Percentiles rank a stretch among this genome's conserved stretches.
These are phyloP conservation scores for Hypomontagnella submonticulosa DNA, from an alignment of 495 filamentous ascomycete species.

Conservation along the genomic window DNA sequence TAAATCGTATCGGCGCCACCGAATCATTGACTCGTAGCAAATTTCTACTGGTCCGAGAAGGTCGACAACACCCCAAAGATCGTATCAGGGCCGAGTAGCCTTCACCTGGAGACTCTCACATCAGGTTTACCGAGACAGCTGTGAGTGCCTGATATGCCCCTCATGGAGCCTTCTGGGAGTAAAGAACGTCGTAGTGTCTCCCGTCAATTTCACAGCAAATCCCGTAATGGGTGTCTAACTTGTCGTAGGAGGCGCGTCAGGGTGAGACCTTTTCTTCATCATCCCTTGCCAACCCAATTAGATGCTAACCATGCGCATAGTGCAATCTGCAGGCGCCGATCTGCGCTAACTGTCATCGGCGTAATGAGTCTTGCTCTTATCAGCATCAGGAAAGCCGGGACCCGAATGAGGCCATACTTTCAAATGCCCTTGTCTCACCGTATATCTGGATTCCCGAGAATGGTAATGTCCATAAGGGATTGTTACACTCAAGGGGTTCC, in stretches of 20 bases:
- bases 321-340: conserved; percentile 40
- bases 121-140: too few species aligned
- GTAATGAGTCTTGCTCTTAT: conserved; percentile 42
- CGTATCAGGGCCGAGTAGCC: too few species aligned
- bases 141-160: neutral
- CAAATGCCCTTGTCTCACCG: neutral
- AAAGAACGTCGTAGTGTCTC: conserved; percentile 18
- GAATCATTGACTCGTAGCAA: too few species aligned
- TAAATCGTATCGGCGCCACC: too few species aligned
- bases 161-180: conserved; percentile 3
- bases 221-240: conserved; percentile 40
- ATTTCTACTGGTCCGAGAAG: too few species aligned
- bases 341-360: conserved; percentile 40
- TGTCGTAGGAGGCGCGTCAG: conserved; percentile 43
- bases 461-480: neutral
- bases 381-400: neutral
- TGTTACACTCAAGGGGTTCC: neutral
- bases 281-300: neutral
- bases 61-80: too few species aligned
- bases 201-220: conserved; percentile 42
- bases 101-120: too few species aligned
- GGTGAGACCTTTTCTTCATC: conserved; percentile 31
- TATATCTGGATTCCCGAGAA: neutral
- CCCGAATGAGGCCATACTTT: neutral
- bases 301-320: conserved; percentile 8